Evolutionary conservation across 371 early-diverging fungal genomes (phyloP).

Genomic region (Mucor saturninus): DNA sequence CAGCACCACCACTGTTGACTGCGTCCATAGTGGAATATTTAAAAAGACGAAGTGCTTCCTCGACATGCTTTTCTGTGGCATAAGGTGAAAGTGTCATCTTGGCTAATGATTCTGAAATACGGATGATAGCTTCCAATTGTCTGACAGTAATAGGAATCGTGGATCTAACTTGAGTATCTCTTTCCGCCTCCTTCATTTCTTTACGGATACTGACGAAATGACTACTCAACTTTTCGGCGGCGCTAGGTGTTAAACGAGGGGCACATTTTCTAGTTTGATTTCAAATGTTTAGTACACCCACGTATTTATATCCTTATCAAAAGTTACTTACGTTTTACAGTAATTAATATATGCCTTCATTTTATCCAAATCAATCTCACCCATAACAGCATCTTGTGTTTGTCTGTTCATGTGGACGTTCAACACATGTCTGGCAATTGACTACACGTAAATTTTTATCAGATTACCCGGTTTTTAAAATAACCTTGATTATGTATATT

Average conservation of each 20-base stretch:
- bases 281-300: too few species aligned
- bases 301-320: neutral
- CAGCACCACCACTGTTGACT: slow-evolving; percentile 78
- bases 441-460: slow-evolving; percentile 39
- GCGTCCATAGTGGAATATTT: slow-evolving; percentile 98
- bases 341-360: slow-evolving; percentile 96
- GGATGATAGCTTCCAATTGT: slow-evolving; percentile 99
- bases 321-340: slow-evolving; percentile 78
- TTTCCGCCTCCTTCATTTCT: slow-evolving; percentile 84
- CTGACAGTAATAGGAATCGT: slow-evolving; percentile 99
- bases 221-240: slow-evolving; percentile 89
- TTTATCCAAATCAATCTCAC: slow-evolving; percentile 88
- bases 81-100: slow-evolving; percentile 94
- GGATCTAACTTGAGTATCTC: slow-evolving; percentile 74
- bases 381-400: slow-evolving; percentile 62
- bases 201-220: slow-evolving; percentile 95
- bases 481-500: slow-evolving; percentile 5
- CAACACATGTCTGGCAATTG: slow-evolving; percentile 93
- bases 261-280: slow-evolving; percentile 78
- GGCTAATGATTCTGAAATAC: slow-evolving; percentile 99
- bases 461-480: too few species aligned
- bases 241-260: slow-evolving; percentile 87
- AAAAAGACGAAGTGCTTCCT: slow-evolving; percentile 99
- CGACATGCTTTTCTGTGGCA: slow-evolving; percentile 93
- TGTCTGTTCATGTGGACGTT: slow-evolving; percentile 87